A percentile compares a stretch with the other conserved stretches of the same genome.
phyloP scores from a whole-genome alignment of 352 stramenopile species.

The Phytophthora sp. region DNA sequence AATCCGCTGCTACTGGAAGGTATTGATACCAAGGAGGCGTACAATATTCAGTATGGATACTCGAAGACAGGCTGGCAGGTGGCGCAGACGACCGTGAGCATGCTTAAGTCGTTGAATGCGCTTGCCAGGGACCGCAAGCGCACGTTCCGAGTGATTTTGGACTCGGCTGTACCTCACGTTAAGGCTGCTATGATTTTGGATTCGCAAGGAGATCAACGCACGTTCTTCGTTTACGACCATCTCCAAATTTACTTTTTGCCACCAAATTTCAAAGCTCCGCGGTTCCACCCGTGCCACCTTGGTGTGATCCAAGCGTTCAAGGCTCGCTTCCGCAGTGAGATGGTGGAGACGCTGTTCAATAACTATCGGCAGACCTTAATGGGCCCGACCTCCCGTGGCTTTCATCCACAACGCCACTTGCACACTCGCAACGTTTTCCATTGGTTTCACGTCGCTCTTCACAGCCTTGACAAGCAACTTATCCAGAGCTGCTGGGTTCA shows the following conservation, averaged over 20 bases:
- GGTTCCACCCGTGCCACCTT: slow-evolving; percentile 79
- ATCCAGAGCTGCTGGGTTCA: slow-evolving; percentile 81
- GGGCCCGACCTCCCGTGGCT: slow-evolving; percentile 53
- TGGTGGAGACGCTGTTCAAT: slow-evolving; percentile 79
- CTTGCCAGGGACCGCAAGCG: slow-evolving; percentile 73
- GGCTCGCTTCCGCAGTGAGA: slow-evolving; percentile 74
- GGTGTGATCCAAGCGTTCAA: slow-evolving; percentile 85
- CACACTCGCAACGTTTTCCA: slow-evolving; percentile 87
- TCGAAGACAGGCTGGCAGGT: slow-evolving; percentile 86
- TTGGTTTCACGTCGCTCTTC: slow-evolving; percentile 78
- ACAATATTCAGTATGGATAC: slow-evolving; percentile 80
- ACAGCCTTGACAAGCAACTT: slow-evolving; percentile 71
- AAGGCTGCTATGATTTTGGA: slow-evolving; percentile 89
- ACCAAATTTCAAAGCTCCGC: slow-evolving; percentile 76
- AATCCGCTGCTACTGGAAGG: slow-evolving; percentile 61
- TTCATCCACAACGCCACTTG: slow-evolving; percentile 55
- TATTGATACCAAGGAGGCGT: slow-evolving; percentile 66
- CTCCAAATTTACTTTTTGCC: slow-evolving; percentile 84
- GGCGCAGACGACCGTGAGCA: slow-evolving; percentile 75
- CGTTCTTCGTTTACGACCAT: slow-evolving; percentile 87
- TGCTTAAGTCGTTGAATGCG: slow-evolving; percentile 83
- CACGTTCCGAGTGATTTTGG: slow-evolving; percentile 82
- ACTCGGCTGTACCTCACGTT: slow-evolving; percentile 83
- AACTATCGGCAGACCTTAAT: slow-evolving; percentile 62
- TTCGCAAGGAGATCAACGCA: slow-evolving; percentile 85